These are phyloP conservation scores for Pyrus communis DNA, from an alignment of 306 rosid species.

Conservation along the genomic window DNA sequence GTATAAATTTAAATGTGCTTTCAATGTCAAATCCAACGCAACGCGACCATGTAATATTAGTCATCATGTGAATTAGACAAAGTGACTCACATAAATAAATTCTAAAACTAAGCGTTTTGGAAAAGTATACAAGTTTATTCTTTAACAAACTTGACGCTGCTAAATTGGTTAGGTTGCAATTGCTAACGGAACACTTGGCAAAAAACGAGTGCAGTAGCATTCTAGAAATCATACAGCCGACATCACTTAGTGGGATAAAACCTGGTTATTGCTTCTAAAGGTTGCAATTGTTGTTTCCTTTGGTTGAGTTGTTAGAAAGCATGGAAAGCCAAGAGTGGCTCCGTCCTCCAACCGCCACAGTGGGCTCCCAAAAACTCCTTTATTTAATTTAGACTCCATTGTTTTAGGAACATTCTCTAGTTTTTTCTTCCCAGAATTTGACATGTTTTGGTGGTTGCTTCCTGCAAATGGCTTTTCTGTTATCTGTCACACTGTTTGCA, in stretches of 20 bases:
- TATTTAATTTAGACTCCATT: not conserved
- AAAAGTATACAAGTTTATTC: too few relatives aligned
- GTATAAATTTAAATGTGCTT: too few relatives aligned
- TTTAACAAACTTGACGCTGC: too few relatives aligned
- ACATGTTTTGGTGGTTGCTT: not conserved
- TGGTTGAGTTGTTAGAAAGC: not conserved
- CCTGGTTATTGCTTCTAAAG: not conserved
- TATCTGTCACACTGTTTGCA: not conserved
- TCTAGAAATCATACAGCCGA: too few relatives aligned
- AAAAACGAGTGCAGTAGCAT: too few relatives aligned
- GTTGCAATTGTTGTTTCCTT: not conserved
- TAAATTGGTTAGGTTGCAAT: not conserved
- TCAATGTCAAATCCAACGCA: too few relatives aligned
- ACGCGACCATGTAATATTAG: too few relatives aligned
- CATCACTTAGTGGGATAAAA: too few relatives aligned
- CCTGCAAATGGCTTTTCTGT: not conserved
- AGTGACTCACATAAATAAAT: too few relatives aligned
- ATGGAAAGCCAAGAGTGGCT: not conserved
- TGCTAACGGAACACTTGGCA: too few relatives aligned
- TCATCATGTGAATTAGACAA: too few relatives aligned
- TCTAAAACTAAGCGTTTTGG: too few relatives aligned
- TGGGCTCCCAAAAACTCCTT: not conserved
- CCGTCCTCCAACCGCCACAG: not conserved
- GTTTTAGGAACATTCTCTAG: not conserved
- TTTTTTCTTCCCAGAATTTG: not conserved